Evolutionary conservation across 768 basidiomycete species (phyloP).

Genomic region (Mycena alexandri): DNA sequence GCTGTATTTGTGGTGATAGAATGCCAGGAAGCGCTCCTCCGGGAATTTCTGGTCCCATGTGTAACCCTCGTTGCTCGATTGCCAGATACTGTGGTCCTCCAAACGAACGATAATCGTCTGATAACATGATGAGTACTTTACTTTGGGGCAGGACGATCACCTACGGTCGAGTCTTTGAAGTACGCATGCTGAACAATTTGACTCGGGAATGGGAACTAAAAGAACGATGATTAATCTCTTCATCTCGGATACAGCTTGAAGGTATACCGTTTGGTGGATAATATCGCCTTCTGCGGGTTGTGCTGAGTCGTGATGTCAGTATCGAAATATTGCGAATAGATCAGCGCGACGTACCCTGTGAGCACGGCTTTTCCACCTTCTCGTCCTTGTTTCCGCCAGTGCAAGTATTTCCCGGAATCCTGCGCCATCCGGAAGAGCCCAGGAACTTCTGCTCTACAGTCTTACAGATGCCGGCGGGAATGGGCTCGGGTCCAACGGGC

Average conservation of each 20-base stretch:
- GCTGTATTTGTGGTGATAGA: conserved; percentile 88
- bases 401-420: conserved; percentile 95
- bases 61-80: conserved; percentile 96
- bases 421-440: conserved; percentile 93
- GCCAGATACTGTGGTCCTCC: conserved; percentile 85
- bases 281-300: conserved; percentile 85
- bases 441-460: conserved; percentile 71
- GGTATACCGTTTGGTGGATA: conserved; percentile 78
- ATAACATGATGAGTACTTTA: conserved; percentile 11
- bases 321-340: not conserved
- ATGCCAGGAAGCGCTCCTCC: conserved; percentile 77
- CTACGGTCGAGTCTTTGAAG: conserved; percentile 82
- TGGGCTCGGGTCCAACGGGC: conserved; percentile 88
- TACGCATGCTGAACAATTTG: conserved; percentile 83
- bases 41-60: conserved; percentile 81
- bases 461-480: conserved; percentile 81
- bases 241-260: not conserved
- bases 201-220: conserved; percentile 75
- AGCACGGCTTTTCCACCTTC: conserved; percentile 79
- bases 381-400: conserved; percentile 82
- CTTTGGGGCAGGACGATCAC: conserved; percentile 36
- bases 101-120: conserved; percentile 90
- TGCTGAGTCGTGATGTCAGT: conserved; percentile 57
- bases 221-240: not conserved
- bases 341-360: conserved; percentile 68